Evolutionary conservation across 2,329 filamentous ascomycete genomes (phyloP), one percentile per base, ranked within the genome.

Genomic region (Calonectria pauciramosa): DNA sequence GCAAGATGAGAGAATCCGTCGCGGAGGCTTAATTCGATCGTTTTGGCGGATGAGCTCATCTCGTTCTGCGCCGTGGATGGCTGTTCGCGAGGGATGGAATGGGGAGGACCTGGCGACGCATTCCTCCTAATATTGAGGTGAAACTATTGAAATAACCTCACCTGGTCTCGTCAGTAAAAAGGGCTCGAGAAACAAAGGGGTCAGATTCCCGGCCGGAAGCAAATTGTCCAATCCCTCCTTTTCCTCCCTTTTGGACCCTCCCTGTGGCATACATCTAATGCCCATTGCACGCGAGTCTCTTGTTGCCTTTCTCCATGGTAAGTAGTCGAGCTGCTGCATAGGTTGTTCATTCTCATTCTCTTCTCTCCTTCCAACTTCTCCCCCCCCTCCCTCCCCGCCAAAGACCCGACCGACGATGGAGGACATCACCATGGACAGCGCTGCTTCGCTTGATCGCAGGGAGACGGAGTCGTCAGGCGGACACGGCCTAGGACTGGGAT

Each of bases 21-120:
- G 52, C 5, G 60, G 63, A 68, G 70, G 38, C 54, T 63, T 44
- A 32, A 64, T 66, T 69, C 49, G 14, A 65, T 26, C 4, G 54
- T 68, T 60, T 18, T 49, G 32, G 51, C 56, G 26, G 52, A 51
- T 11, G 47, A 66, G 51, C 36, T 41, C 26, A 75, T 79, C 52
- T 74, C 32, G 52, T 44, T 47, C 47, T 76, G 74, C 72, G 69
- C 59, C 28, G 67, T 68, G 71, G 71, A 68, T 63, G 67, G 36
- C 72, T 71, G 77, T 79, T 78, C 75, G 71, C 51, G 59, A 54
- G 67, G 51, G 68, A 68, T 84, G 85, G 85, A 86, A 86, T 86
- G 85, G 75, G 76, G 82, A 73, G 81, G 80, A 75, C 80, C 69
- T 77, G 75, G 82, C 84, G 85, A 86, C 85, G 81, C 85, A 86